A percentile compares a stretch with the other conserved stretches of the same genome.
Conservation (phyloP, 1,139 yeast species). For the Geotrichum phurueaensis region DNA sequence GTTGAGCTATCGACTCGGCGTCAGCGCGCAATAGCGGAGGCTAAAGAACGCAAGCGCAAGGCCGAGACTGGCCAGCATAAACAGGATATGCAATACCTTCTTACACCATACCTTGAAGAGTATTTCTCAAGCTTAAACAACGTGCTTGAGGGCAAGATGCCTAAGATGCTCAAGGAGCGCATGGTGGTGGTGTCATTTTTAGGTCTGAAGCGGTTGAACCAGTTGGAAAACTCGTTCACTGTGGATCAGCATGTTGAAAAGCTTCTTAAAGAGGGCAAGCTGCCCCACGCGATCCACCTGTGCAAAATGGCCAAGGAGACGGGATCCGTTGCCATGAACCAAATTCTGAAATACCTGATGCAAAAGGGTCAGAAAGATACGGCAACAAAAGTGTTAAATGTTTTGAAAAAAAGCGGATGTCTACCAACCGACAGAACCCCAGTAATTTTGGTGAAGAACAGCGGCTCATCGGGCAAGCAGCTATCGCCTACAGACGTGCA, state of each 20-base stretch:
- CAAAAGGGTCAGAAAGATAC: not conserved
- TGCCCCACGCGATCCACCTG: slow-evolving; percentile 15
- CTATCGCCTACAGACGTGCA: slow-evolving; percentile 8
- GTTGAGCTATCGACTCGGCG: not conserved
- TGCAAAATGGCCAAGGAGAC: slow-evolving; percentile 16
- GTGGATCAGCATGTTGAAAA: slow-evolving; percentile 13
- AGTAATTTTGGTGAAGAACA: slow-evolving; percentile 8
- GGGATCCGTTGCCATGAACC: slow-evolving; percentile 18
- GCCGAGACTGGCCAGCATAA: slow-evolving; percentile 9
- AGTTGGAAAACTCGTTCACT: slow-evolving; percentile 11
- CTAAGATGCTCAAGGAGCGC: slow-evolving; percentile 10
- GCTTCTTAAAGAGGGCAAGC: slow-evolving; percentile 6
- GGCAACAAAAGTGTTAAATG: slow-evolving; percentile 12
- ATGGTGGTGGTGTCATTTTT: slow-evolving; percentile 14
- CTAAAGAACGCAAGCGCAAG: slow-evolving; percentile 6
- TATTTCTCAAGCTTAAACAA: slow-evolving; percentile 12
- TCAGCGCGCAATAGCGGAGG: not conserved
- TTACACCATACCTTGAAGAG: slow-evolving; percentile 12
- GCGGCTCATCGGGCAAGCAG: not conserved
- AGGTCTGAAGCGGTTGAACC: slow-evolving; percentile 6
- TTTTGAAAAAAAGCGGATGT: slow-evolving; percentile 17
- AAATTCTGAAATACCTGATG: slow-evolving; percentile 8
- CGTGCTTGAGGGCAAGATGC: slow-evolving; percentile 2
- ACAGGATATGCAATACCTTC: slow-evolving; percentile 9
- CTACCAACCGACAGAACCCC: slow-evolving; percentile 14